phyloP scores from a whole-genome alignment of 31 red algal genomes.

The Odonthalia washingtoniensis region DNA sequence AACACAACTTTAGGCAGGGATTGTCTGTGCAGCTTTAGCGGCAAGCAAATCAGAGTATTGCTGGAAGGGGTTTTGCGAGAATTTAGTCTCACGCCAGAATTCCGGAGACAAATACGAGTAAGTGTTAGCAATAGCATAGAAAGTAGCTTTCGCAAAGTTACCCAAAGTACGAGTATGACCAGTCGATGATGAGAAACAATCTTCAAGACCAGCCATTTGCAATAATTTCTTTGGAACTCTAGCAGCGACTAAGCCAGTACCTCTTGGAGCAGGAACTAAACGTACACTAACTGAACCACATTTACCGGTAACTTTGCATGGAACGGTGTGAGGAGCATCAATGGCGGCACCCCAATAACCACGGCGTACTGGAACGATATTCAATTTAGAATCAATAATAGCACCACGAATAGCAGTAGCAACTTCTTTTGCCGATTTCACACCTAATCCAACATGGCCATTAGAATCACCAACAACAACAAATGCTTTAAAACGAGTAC shows the following conservation, averaged over 20 bases:
- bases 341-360: slow-evolving; percentile 97
- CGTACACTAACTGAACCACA: slow-evolving; percentile 95
- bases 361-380: slow-evolving; percentile 95
- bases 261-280: slow-evolving; percentile 95
- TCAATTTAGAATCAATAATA: slow-evolving; percentile 94
- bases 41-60: slow-evolving; percentile 84
- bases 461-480: slow-evolving; percentile 97
- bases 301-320: slow-evolving; percentile 98
- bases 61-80: slow-evolving; percentile 87
- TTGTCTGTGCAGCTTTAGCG: slow-evolving; percentile 64
- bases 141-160: slow-evolving; percentile 99
- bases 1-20: slow-evolving; percentile 60
- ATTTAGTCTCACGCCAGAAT: slow-evolving; percentile 97
- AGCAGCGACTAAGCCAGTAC: slow-evolving; percentile 96
- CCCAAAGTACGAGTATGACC: slow-evolving; percentile 97
- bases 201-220: slow-evolving; percentile 96
- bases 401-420: slow-evolving; percentile 99
- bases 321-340: slow-evolving; percentile 96
- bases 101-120: slow-evolving; percentile 95
- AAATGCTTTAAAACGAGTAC: slow-evolving; percentile 98
- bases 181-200: slow-evolving; percentile 94
- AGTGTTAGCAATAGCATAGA: slow-evolving; percentile 89
- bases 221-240: slow-evolving; percentile 96
- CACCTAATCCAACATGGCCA: slow-evolving; percentile 96
- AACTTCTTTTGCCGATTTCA: slow-evolving; percentile 99